These are phyloP conservation scores for Helichrysum umbraculigerum DNA, from an alignment of 129 eudicot genomes.

Conservation along the genomic window DNA sequence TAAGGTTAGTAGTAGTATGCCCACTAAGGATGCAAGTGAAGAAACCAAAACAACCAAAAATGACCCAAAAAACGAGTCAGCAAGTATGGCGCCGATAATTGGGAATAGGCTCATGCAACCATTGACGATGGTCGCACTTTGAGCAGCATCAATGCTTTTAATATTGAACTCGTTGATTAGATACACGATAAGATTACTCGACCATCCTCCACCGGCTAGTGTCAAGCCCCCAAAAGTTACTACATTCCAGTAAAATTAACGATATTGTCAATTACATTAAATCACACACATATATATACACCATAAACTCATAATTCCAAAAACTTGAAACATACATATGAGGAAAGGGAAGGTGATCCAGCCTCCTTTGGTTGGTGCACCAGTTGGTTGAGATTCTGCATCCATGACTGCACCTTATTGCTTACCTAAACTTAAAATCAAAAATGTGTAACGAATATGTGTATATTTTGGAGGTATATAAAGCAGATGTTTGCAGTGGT, in stretches of 20 bases:
- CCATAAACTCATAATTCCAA: no score
- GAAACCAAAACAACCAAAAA: constrained; percentile 40
- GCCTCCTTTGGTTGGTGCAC: constrained; percentile 52
- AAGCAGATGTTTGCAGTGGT: no score
- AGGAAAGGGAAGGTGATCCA: constrained; percentile 31
- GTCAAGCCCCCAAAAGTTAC: constrained; percentile 50
- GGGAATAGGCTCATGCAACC: constrained; percentile 54
- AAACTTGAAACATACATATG: no score
- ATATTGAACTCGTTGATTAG: constrained; percentile 47
- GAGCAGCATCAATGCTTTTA: constrained; percentile 52
- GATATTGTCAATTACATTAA: no score
- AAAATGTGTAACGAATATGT: background rate
- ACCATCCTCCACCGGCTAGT: constrained; percentile 55
- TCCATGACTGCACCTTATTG: constrained; percentile 27
- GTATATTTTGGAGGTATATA: constrained; percentile 16
- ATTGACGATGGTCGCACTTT: constrained; percentile 40
- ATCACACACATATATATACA: no score
- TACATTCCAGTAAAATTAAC: background rate
- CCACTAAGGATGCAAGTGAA: constrained; percentile 41
- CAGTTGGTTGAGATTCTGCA: constrained; percentile 14
- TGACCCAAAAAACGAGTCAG: constrained; percentile 49
- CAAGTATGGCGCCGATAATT: constrained; percentile 49
- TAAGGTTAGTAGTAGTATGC: constrained; percentile 28
- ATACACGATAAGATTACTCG: constrained; percentile 46
- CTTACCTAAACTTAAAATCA: constrained; percentile 9